A percentile compares a stretch with the other conserved stretches of the same genome.
phyloP scores from a whole-genome alignment of 2,329 filamentous ascomycete genomes.

The Monilinia fructicola region DNA sequence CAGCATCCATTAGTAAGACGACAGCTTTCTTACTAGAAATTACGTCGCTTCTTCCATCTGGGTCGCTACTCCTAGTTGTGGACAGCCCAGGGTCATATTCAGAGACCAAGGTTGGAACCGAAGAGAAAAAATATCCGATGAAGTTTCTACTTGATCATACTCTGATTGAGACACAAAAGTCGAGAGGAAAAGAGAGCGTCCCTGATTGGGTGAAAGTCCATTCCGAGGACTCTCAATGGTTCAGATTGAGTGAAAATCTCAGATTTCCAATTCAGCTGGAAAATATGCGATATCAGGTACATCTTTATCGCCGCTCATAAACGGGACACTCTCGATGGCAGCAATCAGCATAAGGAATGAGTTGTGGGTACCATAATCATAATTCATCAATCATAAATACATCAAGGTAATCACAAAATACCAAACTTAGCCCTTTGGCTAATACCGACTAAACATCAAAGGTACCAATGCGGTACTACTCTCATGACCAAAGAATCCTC shows the following conservation, averaged over 20 bases:
- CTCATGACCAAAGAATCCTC: conserved; percentile 44
- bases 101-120: conserved; percentile 64
- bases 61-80: conserved; percentile 75
- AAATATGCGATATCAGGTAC: conserved; percentile 93
- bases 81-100: conserved; percentile 95
- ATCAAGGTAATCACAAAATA: conserved; percentile 11
- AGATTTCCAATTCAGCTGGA: conserved; percentile 83
- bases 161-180: conserved; percentile 53
- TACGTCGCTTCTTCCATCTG: conserved; percentile 55
- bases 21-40: conserved; percentile 73
- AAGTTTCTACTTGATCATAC: conserved; percentile 87
- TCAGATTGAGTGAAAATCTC: conserved; percentile 66
- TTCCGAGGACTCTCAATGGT: conserved; percentile 80
- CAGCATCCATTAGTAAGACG: conserved; percentile 67
- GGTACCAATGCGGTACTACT: conserved; percentile 57
- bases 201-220: conserved; percentile 71
- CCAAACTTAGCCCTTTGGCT: conserved; percentile 21
- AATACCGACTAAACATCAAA: conserved; percentile 56
- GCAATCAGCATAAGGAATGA: conserved; percentile 5
- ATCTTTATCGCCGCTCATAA: conserved; percentile 63
- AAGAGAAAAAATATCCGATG: conserved; percentile 80
- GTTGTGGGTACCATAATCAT: conserved; percentile 24
- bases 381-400: conserved; percentile 31
- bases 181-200: conserved; percentile 36
- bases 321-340: background rate